Evolutionary conservation across 805 yeast genomes (phyloP).

Genomic region (Grigorovia yakushimaensis): DNA sequence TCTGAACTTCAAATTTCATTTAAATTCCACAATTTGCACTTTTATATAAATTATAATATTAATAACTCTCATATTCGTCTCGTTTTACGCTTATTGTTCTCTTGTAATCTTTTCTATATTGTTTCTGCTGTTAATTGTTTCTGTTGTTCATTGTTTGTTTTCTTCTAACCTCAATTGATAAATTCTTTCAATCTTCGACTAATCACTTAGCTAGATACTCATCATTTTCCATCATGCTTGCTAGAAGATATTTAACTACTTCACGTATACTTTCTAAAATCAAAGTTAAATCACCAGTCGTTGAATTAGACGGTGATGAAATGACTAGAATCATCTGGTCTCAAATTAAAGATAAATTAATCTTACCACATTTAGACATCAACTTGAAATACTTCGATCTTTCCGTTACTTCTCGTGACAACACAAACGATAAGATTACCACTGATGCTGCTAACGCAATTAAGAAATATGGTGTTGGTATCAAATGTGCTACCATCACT

Average conservation of each 20-base stretch:
- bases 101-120: too few relatives aligned
- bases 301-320: slow-evolving; percentile 78
- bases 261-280: slow-evolving; percentile 38
- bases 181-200: too few relatives aligned
- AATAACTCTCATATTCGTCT: too few relatives aligned
- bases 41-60: too few relatives aligned
- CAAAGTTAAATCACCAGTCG: slow-evolving; percentile 63
- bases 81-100: too few relatives aligned
- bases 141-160: too few relatives aligned
- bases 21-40: too few relatives aligned
- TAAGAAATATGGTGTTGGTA: slow-evolving; percentile 65
- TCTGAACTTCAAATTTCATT: too few relatives aligned
- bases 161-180: too few relatives aligned
- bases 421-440: slow-evolving; percentile 66
- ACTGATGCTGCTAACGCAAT: slow-evolving; percentile 70
- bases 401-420: slow-evolving; percentile 57
- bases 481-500: slow-evolving; percentile 79
- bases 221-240: not conserved
- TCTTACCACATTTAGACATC: slow-evolving; percentile 59
- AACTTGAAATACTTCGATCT: slow-evolving; percentile 71
- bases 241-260: slow-evolving; percentile 22
- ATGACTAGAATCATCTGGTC: slow-evolving; percentile 83
- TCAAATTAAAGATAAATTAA: slow-evolving; percentile 56
- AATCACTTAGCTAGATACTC: too few relatives aligned
- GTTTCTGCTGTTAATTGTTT: too few relatives aligned